Evolutionary conservation across 371 early-diverging fungal species (phyloP).

Genomic region (Haplosporangium sp.): DNA sequence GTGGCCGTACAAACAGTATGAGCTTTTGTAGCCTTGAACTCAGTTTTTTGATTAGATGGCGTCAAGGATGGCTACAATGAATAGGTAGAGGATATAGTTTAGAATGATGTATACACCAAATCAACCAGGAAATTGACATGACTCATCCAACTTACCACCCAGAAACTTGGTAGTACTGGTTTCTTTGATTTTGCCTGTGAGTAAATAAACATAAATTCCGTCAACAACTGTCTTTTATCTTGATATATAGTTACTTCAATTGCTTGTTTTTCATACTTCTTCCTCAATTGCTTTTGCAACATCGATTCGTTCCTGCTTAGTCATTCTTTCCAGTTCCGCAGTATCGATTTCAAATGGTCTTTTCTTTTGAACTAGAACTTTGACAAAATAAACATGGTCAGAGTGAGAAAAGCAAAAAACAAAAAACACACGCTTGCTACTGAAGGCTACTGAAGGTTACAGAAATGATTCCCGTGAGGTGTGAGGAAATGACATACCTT

Average conservation of each 20-base stretch:
- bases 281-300: slow-evolving; percentile 59
- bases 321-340: slow-evolving; percentile 61
- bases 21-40: slow-evolving; percentile 66
- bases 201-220: neutral
- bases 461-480: no score
- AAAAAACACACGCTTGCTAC: no score
- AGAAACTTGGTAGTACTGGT: slow-evolving; percentile 78
- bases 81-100: neutral
- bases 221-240: neutral
- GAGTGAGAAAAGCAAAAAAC: no score
- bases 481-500: neutral
- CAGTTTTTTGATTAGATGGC: slow-evolving; percentile 72
- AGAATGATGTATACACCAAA: neutral
- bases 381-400: no score
- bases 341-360: slow-evolving; percentile 60
- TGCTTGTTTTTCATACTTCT: slow-evolving; percentile 19
- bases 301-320: slow-evolving; percentile 60
- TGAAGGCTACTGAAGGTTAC: no score
- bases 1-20: slow-evolving; percentile 80
- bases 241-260: neutral
- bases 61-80: slow-evolving; percentile 76
- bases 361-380: slow-evolving; percentile 44
- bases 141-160: slow-evolving; percentile 72
- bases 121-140: slow-evolving; percentile 6
- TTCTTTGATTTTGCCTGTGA: slow-evolving; percentile 64